These are phyloP conservation scores for Colletotrichum camelliae DNA, from an alignment of 2,329 filamentous ascomycete genomes.

Conservation along the genomic window DNA sequence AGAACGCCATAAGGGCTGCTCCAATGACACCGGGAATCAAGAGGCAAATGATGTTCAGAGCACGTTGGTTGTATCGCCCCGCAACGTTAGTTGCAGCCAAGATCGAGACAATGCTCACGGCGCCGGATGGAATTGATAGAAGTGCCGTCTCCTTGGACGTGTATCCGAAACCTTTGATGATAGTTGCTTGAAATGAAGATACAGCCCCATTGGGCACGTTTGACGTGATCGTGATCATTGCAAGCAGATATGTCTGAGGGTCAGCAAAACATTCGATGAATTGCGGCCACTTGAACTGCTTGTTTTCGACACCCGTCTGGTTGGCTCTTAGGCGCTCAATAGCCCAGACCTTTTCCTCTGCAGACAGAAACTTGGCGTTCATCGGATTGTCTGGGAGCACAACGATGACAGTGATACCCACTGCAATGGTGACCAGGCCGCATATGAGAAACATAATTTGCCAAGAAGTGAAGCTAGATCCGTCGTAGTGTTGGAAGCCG, in stretches of 20 bases:
- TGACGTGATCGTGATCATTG: conserved; percentile 63
- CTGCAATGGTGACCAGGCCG: conserved; percentile 64
- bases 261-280: conserved; percentile 56
- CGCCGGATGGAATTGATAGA: conserved; percentile 72
- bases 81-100: conserved; percentile 63
- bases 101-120: conserved; percentile 64
- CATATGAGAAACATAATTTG: conserved; percentile 65
- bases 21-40: conserved; percentile 46
- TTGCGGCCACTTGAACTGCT: conserved; percentile 72
- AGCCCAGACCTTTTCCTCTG: conserved; percentile 70
- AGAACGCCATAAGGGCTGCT: conserved; percentile 61
- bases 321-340: conserved; percentile 78
- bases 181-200: conserved; percentile 71
- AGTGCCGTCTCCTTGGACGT: conserved; percentile 63
- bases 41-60: conserved; percentile 52
- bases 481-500: conserved; percentile 58
- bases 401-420: conserved; percentile 63
- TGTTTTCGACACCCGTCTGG: conserved; percentile 77
- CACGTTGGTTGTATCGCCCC: conserved; percentile 48
- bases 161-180: conserved; percentile 66
- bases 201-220: conserved; percentile 68
- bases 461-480: conserved; percentile 36
- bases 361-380: conserved; percentile 56
- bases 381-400: conserved; percentile 63
- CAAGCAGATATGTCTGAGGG: conserved; percentile 63